Conservation (phyloP, 768 basidiomycete species). For the Paxillus involutus region DNA sequence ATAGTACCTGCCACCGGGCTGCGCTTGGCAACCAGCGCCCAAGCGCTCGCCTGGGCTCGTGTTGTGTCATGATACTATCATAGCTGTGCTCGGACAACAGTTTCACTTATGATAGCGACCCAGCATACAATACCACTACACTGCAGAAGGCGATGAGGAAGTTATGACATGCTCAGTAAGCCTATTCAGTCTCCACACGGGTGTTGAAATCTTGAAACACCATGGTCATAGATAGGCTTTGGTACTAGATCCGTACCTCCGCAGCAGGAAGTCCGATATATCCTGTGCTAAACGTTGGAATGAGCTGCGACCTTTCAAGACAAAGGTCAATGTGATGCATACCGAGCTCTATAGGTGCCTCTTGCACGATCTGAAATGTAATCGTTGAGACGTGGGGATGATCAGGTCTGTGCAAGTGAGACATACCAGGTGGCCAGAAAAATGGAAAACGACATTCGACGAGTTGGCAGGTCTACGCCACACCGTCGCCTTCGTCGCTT, state of each 20-base stretch:
- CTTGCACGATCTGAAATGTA: constrained; percentile 24
- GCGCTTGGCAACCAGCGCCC: no score
- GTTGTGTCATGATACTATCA: no score
- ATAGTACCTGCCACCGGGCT: no score
- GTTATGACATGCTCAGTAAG: not conserved
- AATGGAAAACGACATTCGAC: constrained; percentile 28
- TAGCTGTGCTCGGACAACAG: no score
- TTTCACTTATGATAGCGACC: no score
- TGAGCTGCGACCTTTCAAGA: not conserved
- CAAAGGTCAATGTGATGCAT: not conserved
- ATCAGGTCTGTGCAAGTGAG: not conserved
- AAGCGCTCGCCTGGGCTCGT: no score
- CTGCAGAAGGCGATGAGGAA: no score
- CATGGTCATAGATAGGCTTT: constrained; percentile 9
- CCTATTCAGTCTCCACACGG: not conserved
- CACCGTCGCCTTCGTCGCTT: constrained; percentile 18
- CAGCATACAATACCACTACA: no score
- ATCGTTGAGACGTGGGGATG: not conserved
- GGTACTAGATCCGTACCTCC: constrained; percentile 2
- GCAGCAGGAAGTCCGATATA: constrained; percentile 24
- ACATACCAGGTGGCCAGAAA: constrained; percentile 30
- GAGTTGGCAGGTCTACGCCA: constrained; percentile 31
- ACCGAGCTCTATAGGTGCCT: constrained; percentile 31
- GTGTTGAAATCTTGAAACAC: not conserved
- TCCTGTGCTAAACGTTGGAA: constrained; percentile 17